Evolutionary conservation across 352 stramenopile genomes (phyloP), one percentile per base, ranked within the genome.

Genomic region (Globisporangium rhizosaccharum): DNA sequence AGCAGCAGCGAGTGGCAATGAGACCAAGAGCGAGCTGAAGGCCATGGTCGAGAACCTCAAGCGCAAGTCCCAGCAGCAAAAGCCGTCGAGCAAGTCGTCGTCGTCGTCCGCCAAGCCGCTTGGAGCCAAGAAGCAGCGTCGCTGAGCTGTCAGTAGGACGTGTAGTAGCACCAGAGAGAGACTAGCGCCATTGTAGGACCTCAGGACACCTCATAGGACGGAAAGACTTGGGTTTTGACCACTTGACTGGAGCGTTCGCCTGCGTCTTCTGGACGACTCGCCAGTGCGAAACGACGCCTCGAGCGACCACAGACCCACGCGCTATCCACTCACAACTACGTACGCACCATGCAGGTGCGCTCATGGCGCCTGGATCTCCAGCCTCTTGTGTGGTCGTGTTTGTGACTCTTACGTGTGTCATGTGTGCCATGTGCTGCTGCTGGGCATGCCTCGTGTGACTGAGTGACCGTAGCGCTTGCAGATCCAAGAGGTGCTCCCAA

Each of bases 401-500:
- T 10, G 11, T 61, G 46, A 8, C 8, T 3, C 26, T 54, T 18
- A 48, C 17, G 42, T 48, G 14, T 23, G 23, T 23, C 23, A 23
- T 23, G 23, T 23, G 23, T 23, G 23, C 23, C 23, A 23, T 23
- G 17, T 15, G 42, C 42, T 48, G 42, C 42, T 51, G n/a, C 10
- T 51, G 15, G 42, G 20, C n/a, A 25, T 51, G n/a, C 25, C 46
- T 42, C 26, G 28, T 33, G 36, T 20, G 44, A 18, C n/a, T 62
- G 23, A 14, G 15, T 6, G 48, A 18, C 37, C 45, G 33, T 56
- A 95, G 82, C 76, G 82, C 28, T 63, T 87, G 39, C 84, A 90
- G 63, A 76, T 95, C 57, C 74, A 93, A 50, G 85, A 96, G 53
- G 85, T 94, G 49, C 66, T 95, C 10, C 87, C 88, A 8, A 94